Evolutionary conservation across 2,329 filamentous ascomycete species (phyloP).

Genomic region (Clonostachys solani): DNA sequence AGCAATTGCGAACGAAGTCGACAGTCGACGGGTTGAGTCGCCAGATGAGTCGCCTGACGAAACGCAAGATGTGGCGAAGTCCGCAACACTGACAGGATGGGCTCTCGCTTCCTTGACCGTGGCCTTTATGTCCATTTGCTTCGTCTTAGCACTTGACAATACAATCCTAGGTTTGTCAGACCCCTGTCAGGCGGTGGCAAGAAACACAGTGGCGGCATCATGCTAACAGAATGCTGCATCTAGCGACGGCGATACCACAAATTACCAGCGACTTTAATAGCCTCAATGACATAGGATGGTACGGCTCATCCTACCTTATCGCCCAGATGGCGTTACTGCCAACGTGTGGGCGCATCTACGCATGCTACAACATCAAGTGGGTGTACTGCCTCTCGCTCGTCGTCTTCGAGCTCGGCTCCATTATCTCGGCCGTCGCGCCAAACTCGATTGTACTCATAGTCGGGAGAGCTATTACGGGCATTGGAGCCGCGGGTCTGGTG

Average conservation of each 20-base stretch:
- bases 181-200: too few species aligned
- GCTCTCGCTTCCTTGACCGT: too few species aligned
- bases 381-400: conserved; percentile 2
- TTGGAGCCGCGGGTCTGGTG: conserved; percentile 37
- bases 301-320: conserved; percentile 54
- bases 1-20: too few species aligned
- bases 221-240: not conserved
- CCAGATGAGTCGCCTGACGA: too few species aligned
- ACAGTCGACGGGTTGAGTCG: too few species aligned
- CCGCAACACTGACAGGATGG: too few species aligned
- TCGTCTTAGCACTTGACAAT: too few species aligned
- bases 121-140: too few species aligned
- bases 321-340: conserved; percentile 50
- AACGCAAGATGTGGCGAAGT: too few species aligned
- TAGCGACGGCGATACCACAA: conserved; percentile 28
- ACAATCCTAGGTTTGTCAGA: too few species aligned
- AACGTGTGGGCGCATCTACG: conserved; percentile 46
- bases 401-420: conserved; percentile 16
- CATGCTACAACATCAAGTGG: conserved; percentile 36
- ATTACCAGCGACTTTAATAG: conserved; percentile 49
- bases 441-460: conserved; percentile 21
- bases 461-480: conserved; percentile 25
- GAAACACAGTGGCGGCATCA: too few species aligned
- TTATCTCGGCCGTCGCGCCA: conserved; percentile 19
- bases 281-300: conserved; percentile 56